These are phyloP conservation scores for Glycine soja DNA, from an alignment of 306 rosid species.

Conservation along the genomic window DNA sequence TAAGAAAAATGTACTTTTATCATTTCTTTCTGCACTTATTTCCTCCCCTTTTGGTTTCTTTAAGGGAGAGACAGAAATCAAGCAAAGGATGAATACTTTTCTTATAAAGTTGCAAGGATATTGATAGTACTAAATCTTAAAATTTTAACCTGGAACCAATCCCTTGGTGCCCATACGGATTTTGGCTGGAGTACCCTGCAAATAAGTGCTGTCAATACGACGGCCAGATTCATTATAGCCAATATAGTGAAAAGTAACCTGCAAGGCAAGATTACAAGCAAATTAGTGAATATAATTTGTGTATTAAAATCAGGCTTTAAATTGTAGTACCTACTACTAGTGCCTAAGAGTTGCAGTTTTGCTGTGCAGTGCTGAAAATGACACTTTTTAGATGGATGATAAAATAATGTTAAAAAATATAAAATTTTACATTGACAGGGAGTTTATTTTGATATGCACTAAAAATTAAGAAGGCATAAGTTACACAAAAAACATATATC, in stretches of 20 bases:
- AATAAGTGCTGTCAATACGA: conserved; percentile 92
- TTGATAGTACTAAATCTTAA: conserved; percentile 12
- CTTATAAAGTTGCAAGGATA: conserved; percentile 35
- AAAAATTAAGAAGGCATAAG: not conserved
- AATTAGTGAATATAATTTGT: conserved; percentile 7
- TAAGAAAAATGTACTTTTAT: conserved; percentile 26
- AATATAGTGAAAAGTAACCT: conserved; percentile 90
- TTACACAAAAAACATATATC: not conserved
- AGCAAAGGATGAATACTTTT: conserved; percentile 6
- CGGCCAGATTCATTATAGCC: conserved; percentile 98
- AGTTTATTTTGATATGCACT: not conserved
- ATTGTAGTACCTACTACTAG: not conserved
- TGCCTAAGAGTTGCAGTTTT: conserved; percentile 29
- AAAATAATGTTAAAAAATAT: not conserved
- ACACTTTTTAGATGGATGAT: not conserved
- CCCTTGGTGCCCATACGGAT: conserved; percentile 92
- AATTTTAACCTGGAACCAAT: conserved; percentile 84
- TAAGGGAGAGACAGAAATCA: conserved; percentile 21
- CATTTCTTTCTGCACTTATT: conserved; percentile 20
- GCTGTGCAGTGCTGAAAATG: conserved; percentile 21
- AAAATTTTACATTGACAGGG: not conserved
- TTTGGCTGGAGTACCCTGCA: conserved; percentile 91
- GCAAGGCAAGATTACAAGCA: conserved; percentile 42
- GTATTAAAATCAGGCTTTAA: conserved; percentile 18
- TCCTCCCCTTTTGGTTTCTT: not conserved